Percentiles rank a stretch among this genome's conserved stretches.
Conservation (phyloP, 176 grass and related monocot species). For the Juncus effusus region DNA sequence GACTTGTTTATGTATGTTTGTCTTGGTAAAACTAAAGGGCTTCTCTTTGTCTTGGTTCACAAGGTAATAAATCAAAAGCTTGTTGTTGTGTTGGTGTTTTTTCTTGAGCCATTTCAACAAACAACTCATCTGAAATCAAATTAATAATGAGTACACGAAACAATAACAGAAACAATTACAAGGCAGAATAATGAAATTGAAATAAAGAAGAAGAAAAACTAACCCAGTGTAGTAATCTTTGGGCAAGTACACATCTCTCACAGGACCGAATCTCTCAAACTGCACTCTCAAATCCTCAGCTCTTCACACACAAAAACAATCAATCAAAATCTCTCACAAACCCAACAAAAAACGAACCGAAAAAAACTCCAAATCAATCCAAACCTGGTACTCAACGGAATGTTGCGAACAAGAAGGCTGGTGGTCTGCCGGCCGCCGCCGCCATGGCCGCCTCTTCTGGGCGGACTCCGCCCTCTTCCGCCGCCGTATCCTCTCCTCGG, state of each 20-base stretch:
- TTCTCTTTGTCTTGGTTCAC: too few relatives aligned
- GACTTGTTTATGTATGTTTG: slow-evolving; percentile 5
- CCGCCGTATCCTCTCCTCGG: slow-evolving; percentile 75
- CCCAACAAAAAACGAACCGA: slow-evolving; percentile 5
- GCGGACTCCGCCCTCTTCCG: slow-evolving; percentile 75
- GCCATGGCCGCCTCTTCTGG: slow-evolving; percentile 63
- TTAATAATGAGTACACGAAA: too few relatives aligned
- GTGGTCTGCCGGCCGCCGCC: slow-evolving; percentile 35
- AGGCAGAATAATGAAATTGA: neutral
- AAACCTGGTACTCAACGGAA: slow-evolving; percentile 73
- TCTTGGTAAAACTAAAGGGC: too few relatives aligned
- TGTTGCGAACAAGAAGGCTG: slow-evolving; percentile 94
- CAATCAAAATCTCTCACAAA: neutral
- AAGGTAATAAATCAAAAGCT: slow-evolving; percentile 26
- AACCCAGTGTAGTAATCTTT: slow-evolving; percentile 87
- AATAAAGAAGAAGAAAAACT: slow-evolving; percentile 17
- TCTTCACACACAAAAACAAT: slow-evolving; percentile 21
- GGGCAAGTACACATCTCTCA: slow-evolving; percentile 86
- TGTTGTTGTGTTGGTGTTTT: too few relatives aligned
- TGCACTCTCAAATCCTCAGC: slow-evolving; percentile 65
- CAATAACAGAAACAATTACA: too few relatives aligned
- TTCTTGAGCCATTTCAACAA: too few relatives aligned
- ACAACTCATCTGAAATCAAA: too few relatives aligned
- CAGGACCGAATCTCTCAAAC: slow-evolving; percentile 95
- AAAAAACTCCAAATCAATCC: neutral